These are phyloP conservation scores for Tillandsia leiboldiana DNA, from an alignment of 176 grass and related monocot species.

Conservation along the genomic window DNA sequence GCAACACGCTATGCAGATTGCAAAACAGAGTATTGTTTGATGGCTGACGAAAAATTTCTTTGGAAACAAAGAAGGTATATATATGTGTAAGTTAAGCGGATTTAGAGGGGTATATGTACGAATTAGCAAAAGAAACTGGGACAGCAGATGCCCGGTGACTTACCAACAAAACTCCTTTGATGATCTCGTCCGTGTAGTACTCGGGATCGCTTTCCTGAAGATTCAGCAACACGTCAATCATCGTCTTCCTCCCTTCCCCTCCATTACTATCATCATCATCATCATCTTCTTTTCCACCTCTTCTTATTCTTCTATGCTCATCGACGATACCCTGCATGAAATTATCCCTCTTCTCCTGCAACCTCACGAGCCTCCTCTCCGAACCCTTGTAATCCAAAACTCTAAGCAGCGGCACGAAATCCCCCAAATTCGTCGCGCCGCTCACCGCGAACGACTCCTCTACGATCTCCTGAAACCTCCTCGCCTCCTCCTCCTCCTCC, in stretches of 20 bases:
- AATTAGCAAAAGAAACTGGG: no score
- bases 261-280: not conserved
- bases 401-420: slow-evolving; percentile 44
- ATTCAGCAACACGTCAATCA: slow-evolving; percentile 37
- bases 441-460: slow-evolving; percentile 22
- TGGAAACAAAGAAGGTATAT: no score
- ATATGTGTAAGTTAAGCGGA: no score
- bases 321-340: slow-evolving; percentile 23
- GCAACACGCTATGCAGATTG: no score
- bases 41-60: no score
- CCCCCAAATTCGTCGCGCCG: slow-evolving; percentile 30
- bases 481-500: slow-evolving; percentile 18
- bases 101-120: no score
- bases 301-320: slow-evolving; percentile 4
- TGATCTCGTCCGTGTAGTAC: slow-evolving; percentile 37
- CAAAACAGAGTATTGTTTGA: no score
- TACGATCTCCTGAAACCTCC: slow-evolving; percentile 30
- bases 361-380: not conserved
- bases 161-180: slow-evolving; percentile 47
- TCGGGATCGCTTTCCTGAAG: slow-evolving; percentile 35
- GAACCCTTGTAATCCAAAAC: slow-evolving; percentile 24
- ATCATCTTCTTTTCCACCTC: not conserved
- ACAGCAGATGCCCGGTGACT: not conserved
- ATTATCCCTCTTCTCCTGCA: slow-evolving; percentile 28
- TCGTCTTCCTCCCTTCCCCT: slow-evolving; percentile 8